Evolutionary conservation across 1,284 basidiomycete species (phyloP), one percentile per base, ranked within the genome.

Genomic region (Sporisorium exsertum): DNA sequence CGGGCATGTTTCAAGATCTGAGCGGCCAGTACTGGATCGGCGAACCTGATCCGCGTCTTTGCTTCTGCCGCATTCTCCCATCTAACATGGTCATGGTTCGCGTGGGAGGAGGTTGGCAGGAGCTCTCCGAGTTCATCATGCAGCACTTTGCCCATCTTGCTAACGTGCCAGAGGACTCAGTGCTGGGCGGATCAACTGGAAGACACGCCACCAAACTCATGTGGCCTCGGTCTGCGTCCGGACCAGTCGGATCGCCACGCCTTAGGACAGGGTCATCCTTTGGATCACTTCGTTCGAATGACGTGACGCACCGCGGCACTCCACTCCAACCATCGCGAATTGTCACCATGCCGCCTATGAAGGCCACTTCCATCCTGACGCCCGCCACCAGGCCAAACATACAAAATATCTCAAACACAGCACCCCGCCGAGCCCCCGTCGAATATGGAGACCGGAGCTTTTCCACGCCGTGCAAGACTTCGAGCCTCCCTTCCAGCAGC

Each of bases 31-130:
- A 84, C 50, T 84, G 78, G 82, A 72, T 84, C 33, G 81, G 81
- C 18, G 78, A 79, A n/a, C 82, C 79, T 2, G 80, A 83, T 2
- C 78, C 82, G 7, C 76, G 74, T 15, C 61, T 84, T 20, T 82
- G 81, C 65, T 83, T 82, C 54, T 84, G 82, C 59, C 75, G 82
- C 18, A 83, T 85, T 22, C 73, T 85, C 12, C 72, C 78, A 12
- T 83, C 81, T 9, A 69, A 67, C 35, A 82, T 67, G 32, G 82
- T 85, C 51, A 85, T 85, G 84, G 81, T 84, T n/a, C 64, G 84
- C 5, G 75, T 85, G 12, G 84, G 84, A 15, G 84, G 84, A n/a
- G 84, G 84, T 9, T 85, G 84, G 84, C 77, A 82, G 49, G 83
- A 85, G 64, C 76, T 85, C 7, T 78, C 80, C n/a, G 60, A 81